Evolutionary conservation across 768 basidiomycete species (phyloP), one percentile per base, ranked within the genome.

Genomic region (Leucocoprinus leucothites): DNA sequence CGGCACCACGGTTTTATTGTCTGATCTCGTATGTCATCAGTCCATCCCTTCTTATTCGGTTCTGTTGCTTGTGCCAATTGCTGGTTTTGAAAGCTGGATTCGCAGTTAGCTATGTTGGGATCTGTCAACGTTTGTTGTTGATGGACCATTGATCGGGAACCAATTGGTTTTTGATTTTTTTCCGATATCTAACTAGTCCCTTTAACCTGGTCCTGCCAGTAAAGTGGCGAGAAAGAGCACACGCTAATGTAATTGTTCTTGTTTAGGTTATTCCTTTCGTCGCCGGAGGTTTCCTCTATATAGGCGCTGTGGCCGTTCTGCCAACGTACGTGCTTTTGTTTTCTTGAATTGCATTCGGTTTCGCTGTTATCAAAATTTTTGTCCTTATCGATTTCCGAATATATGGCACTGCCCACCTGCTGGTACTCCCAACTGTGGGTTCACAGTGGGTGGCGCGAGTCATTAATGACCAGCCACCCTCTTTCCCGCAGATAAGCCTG

Each of bases 221-320:
- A 11, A n/a, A 13, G 14, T n/a, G 7, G 4, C 9, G 14, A 38
- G 9, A 38, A 38, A 38, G 38, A 9, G 16, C 38, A 13, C 3
- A n/a, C 16, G 16, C 38, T 38, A 18, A 35, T 28, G 11, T 19
- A 31, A 31, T 31, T 19, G 34, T 35, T 24, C 19, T 18, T 2
- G 8, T 48, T 6, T 34, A 92, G 90, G 89, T 93, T 44, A 91
- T 93, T 59, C 90, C 91, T 14, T 91, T 91, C 65, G 91, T 92
- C 43, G 91, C 91, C 31, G 91, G 91, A 60, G 92, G 92, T 16
- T 97, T 95, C 74, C 74, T 96, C 63, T 95, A 94, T 71, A 94
- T 96, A 65, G 94, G 92, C 24, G 90, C 91, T 26, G 94, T 95
- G 54, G 91, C 92, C 46, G 92, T 94, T 57, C 74, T 94, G 57